Percentiles rank a stretch among this genome's conserved stretches.
These are phyloP conservation scores for Apiotrichum laibachii DNA, from an alignment of 1,284 basidiomycete species.

Conservation along the genomic window DNA sequence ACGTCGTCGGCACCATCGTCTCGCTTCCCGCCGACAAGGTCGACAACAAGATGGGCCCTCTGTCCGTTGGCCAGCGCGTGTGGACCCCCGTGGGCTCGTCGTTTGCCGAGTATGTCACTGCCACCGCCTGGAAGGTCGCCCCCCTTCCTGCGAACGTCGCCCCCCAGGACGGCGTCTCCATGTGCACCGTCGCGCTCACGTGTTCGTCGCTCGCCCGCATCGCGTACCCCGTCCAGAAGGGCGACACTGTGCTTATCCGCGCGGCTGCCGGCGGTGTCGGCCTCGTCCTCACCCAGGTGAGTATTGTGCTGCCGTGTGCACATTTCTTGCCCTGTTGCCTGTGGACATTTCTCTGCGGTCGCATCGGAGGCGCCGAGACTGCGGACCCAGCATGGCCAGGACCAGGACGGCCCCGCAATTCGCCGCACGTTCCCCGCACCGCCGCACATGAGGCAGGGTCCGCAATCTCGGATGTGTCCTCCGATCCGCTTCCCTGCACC, in stretches of 20 bases:
- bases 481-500: no score
- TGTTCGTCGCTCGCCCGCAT: constrained; percentile 76
- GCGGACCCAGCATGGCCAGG: no score
- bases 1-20: constrained; percentile 72
- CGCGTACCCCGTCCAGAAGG: constrained; percentile 71
- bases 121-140: constrained; percentile 65
- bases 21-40: constrained; percentile 59
- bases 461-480: no score
- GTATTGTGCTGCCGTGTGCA: background rate
- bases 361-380: background rate
- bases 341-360: background rate
- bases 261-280: constrained; percentile 80
- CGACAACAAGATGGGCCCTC: constrained; percentile 56
- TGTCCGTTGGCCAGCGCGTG: constrained; percentile 46
- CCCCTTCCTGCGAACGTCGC: constrained; percentile 55
- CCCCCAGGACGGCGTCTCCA: constrained; percentile 65
- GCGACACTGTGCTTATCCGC: constrained; percentile 61
- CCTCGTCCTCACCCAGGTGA: constrained; percentile 55
- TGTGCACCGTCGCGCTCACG: constrained; percentile 74
- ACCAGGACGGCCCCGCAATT: constrained; percentile 37
- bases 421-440: constrained; percentile 50
- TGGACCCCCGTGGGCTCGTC: constrained; percentile 59
- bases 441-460: constrained; percentile 43
- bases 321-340: no score
- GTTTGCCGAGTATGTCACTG: constrained; percentile 73